Evolutionary conservation across 441 rosid genomes (phyloP).

Genomic region (Gossypium schwendimanii): DNA sequence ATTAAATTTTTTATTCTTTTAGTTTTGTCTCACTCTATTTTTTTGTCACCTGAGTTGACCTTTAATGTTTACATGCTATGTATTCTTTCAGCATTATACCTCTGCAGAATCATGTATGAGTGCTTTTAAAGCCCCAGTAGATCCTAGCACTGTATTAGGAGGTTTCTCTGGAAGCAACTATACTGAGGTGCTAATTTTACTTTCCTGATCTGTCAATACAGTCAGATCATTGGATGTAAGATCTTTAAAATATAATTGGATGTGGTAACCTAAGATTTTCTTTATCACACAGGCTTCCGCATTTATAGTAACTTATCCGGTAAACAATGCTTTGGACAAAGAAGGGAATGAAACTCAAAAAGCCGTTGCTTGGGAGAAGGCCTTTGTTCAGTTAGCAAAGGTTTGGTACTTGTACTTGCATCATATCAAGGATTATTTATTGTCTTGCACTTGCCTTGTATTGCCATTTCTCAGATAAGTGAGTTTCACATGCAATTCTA

Average conservation of each 20-base stretch:
- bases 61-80: conserved; percentile 8
- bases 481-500: conserved; percentile 8
- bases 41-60: background rate
- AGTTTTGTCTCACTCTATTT: background rate
- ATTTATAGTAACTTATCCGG: conserved; percentile 86
- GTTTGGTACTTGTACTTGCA: conserved; percentile 31
- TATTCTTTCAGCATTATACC: conserved; percentile 72
- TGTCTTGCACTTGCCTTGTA: background rate
- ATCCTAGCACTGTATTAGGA: conserved; percentile 93
- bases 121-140: conserved; percentile 95
- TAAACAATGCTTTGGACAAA: conserved; percentile 61
- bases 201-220: conserved; percentile 14
- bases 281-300: conserved; percentile 80
- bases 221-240: conserved; percentile 16
- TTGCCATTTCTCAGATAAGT: background rate
- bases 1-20: background rate
- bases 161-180: conserved; percentile 86
- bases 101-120: conserved; percentile 87
- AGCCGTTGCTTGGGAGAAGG: conserved; percentile 97
- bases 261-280: conserved; percentile 21
- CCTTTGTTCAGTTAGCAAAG: conserved; percentile 81
- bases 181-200: conserved; percentile 56
- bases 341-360: conserved; percentile 61
- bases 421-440: conserved; percentile 2
- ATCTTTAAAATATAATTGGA: conserved; percentile 22